Percentiles rank a stretch among this genome's conserved stretches.
Evolutionary conservation across 768 basidiomycete genomes (phyloP).

Genomic region (Multifurca ochricompacta): DNA sequence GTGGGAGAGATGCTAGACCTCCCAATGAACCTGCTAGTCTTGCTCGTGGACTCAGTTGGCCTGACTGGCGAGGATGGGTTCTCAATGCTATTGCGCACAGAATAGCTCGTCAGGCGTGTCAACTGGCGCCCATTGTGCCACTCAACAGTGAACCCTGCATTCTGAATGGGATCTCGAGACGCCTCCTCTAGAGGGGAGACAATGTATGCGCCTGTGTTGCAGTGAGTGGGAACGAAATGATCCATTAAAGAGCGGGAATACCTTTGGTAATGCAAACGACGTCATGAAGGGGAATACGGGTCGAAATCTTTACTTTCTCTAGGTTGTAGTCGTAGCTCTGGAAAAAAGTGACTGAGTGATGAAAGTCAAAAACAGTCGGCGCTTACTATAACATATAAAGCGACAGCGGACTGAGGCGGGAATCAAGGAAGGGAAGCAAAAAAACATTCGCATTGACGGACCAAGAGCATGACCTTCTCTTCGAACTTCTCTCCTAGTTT

Average conservation of each 20-base stretch:
- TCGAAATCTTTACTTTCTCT: conserved; percentile 86
- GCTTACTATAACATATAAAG: conserved; percentile 73
- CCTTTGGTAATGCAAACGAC: conserved; percentile 76
- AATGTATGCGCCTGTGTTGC: conserved; percentile 77
- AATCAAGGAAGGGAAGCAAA: conserved; percentile 7
- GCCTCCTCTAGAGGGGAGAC: conserved; percentile 89
- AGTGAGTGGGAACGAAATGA: neutral
- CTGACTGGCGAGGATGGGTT: conserved; percentile 15
- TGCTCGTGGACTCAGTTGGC: neutral
- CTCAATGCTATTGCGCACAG: conserved; percentile 62
- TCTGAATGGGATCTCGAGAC: conserved; percentile 80
- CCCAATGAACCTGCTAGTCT: neutral
- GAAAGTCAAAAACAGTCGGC: neutral
- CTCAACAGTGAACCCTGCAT: conserved; percentile 79
- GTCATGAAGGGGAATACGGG: conserved; percentile 79
- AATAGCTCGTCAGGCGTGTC: conserved; percentile 79
- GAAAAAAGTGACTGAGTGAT: neutral
- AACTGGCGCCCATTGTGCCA: conserved; percentile 68
- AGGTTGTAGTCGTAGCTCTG: conserved; percentile 92
- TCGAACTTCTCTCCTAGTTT: conserved; percentile 78
- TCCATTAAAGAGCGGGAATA: conserved; percentile 24
- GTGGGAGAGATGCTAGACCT: neutral
- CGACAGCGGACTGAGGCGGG: conserved; percentile 32
- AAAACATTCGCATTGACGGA: conserved; percentile 36
- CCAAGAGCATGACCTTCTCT: conserved; percentile 88